Conservation (phyloP, 352 stramenopile species). For the Globisporangium uncinulatum region DNA sequence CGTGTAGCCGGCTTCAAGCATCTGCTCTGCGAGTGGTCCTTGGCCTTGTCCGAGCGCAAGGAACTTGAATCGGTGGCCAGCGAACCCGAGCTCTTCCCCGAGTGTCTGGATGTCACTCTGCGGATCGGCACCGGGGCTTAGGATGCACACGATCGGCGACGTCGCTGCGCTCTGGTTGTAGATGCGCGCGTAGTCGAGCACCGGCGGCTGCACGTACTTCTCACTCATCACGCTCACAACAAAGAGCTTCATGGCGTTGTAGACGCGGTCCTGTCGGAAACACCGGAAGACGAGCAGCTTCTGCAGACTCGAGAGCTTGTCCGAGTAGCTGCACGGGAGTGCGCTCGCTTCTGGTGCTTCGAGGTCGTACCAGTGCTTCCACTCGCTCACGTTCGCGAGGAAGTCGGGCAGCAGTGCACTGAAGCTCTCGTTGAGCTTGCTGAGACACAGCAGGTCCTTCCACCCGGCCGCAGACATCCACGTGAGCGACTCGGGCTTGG, state of each 20-base stretch:
- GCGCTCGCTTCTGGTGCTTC: constrained; percentile 83
- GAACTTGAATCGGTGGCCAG: constrained; percentile 89
- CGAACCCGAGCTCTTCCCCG: constrained; percentile 89
- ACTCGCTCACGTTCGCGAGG: constrained; percentile 43
- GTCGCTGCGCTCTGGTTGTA: constrained; percentile 85
- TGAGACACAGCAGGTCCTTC: constrained; percentile 90
- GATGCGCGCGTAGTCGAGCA: constrained; percentile 92
- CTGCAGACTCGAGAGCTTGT: constrained; percentile 82
- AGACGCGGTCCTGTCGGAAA: constrained; percentile 93
- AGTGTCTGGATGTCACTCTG: constrained; percentile 93
- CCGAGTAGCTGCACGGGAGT: constrained; percentile 78
- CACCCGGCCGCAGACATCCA: constrained; percentile 89
- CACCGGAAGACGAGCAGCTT: constrained; percentile 91
- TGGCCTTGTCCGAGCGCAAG: constrained; percentile 94
- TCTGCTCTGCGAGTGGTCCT: constrained; percentile 90
- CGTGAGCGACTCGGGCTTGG: constrained; percentile 58
- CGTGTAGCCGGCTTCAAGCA: constrained; percentile 88
- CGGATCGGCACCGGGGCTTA: constrained; percentile 91
- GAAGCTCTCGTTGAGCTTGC: constrained; percentile 68
- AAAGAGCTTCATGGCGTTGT: constrained; percentile 95
- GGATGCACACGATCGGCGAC: constrained; percentile 93
- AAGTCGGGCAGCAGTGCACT: constrained; percentile 45
- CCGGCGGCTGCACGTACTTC: constrained; percentile 93
- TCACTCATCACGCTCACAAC: constrained; percentile 90
- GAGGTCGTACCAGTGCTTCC: constrained; percentile 93